Conservation (phyloP, 2,329 filamentous ascomycete species). For the Podosphaera leucotricha region DNA sequence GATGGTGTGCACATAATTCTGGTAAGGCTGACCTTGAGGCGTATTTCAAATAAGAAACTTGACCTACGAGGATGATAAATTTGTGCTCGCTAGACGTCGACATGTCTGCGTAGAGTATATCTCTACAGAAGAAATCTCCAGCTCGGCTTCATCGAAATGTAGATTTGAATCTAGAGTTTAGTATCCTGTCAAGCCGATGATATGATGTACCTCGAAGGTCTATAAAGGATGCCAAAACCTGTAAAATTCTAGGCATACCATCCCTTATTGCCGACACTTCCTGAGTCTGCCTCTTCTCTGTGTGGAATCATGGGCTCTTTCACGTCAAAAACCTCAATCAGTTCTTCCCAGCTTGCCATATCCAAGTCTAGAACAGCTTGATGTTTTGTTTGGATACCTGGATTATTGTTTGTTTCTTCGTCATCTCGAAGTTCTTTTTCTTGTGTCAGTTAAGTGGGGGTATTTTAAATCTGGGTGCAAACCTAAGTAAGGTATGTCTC, state of each 20-base stretch:
- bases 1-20: too few species aligned
- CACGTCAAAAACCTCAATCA: conserved; percentile 57
- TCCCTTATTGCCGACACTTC: conserved; percentile 9
- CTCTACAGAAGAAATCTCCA: background rate
- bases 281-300: conserved; percentile 28
- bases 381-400: conserved; percentile 36
- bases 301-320: conserved; percentile 67
- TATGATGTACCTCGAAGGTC: background rate
- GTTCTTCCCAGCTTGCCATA: conserved; percentile 56
- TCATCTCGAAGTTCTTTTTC: conserved; percentile 6
- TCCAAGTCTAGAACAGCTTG: conserved; percentile 81
- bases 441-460: conserved; percentile 4
- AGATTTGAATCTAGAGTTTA: background rate
- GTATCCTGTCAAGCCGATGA: background rate
- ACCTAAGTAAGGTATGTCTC: conserved; percentile 61
- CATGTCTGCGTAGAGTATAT: too few species aligned
- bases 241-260: conserved; percentile 12
- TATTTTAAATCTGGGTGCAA: conserved; percentile 18
- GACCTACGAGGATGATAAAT: background rate
- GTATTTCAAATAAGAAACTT: too few species aligned
- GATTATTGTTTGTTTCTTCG: conserved; percentile 16
- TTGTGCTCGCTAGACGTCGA: background rate
- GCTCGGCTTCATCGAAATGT: background rate
- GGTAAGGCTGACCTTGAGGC: too few species aligned
- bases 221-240: background rate